phyloP scores from a whole-genome alignment of 2,329 filamentous ascomycete genomes.

The Thermochaetoides dissita region DNA sequence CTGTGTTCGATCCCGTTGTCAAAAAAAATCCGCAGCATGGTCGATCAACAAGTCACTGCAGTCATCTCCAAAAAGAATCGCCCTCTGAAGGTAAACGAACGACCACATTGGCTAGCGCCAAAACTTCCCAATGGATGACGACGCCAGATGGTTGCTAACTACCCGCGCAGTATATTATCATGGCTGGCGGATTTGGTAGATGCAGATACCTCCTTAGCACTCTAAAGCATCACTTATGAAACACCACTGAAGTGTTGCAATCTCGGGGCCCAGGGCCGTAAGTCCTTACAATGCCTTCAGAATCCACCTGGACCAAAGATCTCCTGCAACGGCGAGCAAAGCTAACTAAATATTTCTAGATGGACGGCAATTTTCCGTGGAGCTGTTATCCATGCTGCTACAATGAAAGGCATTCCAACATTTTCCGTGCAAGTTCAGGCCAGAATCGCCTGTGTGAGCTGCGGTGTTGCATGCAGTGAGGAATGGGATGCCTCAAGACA shows the following conservation, averaged over 20 bases:
- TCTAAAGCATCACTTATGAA: conserved; percentile 2
- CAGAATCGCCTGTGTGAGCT: conserved; percentile 9
- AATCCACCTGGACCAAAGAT: no score
- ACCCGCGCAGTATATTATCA: conserved; percentile 21
- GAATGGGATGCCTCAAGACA: conserved; percentile 3
- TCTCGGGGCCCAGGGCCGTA: conserved; percentile 21
- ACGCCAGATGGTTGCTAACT: no score
- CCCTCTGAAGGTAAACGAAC: conserved; percentile 17
- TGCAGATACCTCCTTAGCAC: conserved; percentile 17
- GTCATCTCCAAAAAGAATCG: conserved; percentile 8
- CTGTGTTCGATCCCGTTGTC: conserved; percentile 1
- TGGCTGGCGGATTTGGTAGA: conserved; percentile 27
- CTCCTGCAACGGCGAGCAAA: no score
- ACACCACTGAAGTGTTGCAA: conserved; percentile 19
- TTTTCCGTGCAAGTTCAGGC: conserved; percentile 3
- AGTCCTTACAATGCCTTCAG: conserved; percentile 9
- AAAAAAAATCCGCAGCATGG: conserved; percentile 11
- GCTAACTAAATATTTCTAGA: conserved; percentile 1
- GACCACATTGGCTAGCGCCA: no score
- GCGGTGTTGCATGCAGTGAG: conserved; percentile 1
- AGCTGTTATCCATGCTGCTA: conserved; percentile 10
- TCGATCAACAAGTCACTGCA: conserved; percentile 15
- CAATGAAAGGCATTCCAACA: background rate
- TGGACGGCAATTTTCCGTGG: conserved; percentile 15
- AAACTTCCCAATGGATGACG: no score